Conservation (phyloP, 345 rosid species). For the Eucalyptus microcorys region DNA sequence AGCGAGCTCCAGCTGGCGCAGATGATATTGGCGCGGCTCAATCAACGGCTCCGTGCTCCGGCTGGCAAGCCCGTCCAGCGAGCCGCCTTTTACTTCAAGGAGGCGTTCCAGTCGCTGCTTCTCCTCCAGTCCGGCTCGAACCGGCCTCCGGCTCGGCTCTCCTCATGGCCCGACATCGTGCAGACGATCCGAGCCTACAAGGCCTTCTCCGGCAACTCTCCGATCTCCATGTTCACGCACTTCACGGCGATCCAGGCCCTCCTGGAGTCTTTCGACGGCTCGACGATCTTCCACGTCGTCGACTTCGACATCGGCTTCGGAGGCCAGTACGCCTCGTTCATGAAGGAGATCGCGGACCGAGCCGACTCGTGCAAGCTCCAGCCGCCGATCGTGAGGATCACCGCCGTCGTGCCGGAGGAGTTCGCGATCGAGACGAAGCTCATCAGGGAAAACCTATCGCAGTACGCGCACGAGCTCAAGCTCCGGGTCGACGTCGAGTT, state of each 20-base stretch:
- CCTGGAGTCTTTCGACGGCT: constrained; percentile 53
- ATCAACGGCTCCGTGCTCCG: constrained; percentile 45
- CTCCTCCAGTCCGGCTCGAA: constrained; percentile 22
- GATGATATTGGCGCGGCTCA: constrained; percentile 69
- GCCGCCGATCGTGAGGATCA: constrained; percentile 48
- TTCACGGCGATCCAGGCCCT: constrained; percentile 85
- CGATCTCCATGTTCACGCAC: constrained; percentile 84
- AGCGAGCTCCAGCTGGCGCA: constrained; percentile 70
- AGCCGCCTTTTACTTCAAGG: constrained; percentile 86
- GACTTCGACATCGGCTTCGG: constrained; percentile 95
- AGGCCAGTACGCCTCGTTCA: constrained; percentile 81
- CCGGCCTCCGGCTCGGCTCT: constrained; percentile 17
- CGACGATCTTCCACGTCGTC: constrained; percentile 57
- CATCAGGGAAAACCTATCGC: constrained; percentile 61
- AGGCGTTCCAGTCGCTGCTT: constrained; percentile 59
- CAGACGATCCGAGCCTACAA: constrained; percentile 63
- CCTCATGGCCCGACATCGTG: constrained; percentile 63
- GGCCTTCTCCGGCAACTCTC: constrained; percentile 66
- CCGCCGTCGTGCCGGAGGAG: constrained; percentile 76
- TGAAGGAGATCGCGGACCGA: constrained; percentile 67
- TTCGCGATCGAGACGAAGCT: constrained; percentile 52
- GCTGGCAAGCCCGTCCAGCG: constrained; percentile 69
- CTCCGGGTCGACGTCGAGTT: constrained; percentile 71
- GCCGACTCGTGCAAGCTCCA: constrained; percentile 7
- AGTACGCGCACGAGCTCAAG: constrained; percentile 72